Evolutionary conservation across 2,329 filamentous ascomycete genomes (phyloP), one percentile per base, ranked within the genome.

Genomic region (Cladophialophora psammophila): DNA sequence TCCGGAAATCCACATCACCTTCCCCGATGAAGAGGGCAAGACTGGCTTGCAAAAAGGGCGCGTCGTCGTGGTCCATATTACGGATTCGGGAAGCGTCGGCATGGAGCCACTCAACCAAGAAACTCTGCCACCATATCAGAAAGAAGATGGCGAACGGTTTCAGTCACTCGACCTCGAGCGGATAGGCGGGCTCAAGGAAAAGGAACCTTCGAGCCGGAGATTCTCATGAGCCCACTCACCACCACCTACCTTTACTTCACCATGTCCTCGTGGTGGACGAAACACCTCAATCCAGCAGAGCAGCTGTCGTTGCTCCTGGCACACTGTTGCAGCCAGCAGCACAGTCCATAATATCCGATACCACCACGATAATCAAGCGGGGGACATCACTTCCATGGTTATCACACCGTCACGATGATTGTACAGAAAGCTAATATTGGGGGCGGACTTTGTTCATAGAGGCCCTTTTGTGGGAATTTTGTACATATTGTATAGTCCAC

Each of bases 1-100:
- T 34, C 95, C 95, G 20, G 92, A 98, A 82, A 99, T 99, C 75
- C 93, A 94, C 80, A 97, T 99, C 79, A 98, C 95, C 40, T 98
- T 99, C 84, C 95, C 95, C 15, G 95, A 98, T 83, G 90, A 96
- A 73, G 94, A 97, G 76, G 91, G 93, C 72, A 83, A 87, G 58
- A 76, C 82, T 63, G 94, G 94, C 73, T 32, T 50, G 38, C 92
- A 89, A 79, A 86, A 86, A 74, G 94, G 94, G 38, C 89, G 94
- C 36, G 93, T 98, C 60, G 91, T 99, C 26, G 88, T 98, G 40
- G 94, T 99, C 64, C 88, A 92, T 60, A 92, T 98, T 60, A 93
- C 94, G 69, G 95, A 98, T 72, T 90, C 88, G 69, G 90, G 92
- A 56, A 86, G 89, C 42, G 89, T 98, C 71, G 95, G 94, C 58